phyloP scores from a whole-genome alignment of 306 rosid genomes.

The Canavalia ensiformis region DNA sequence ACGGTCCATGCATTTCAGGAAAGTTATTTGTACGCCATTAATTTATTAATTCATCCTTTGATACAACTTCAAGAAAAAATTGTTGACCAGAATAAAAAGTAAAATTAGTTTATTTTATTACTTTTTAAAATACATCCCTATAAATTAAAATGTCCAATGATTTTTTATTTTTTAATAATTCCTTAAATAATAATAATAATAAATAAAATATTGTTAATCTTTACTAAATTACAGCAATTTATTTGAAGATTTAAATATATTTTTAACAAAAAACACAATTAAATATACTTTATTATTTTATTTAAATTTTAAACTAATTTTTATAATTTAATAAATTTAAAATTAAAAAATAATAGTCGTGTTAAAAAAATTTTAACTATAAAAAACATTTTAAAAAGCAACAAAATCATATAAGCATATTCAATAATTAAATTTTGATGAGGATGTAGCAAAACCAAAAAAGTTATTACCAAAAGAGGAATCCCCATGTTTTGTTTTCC shows the following conservation, averaged over 20 bases:
- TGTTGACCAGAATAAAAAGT: neutral
- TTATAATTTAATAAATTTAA: neutral
- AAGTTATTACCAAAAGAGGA: neutral
- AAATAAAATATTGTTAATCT: neutral
- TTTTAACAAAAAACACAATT: neutral
- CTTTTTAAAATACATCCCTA: neutral
- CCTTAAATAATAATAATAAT: too few species aligned
- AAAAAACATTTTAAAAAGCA: neutral
- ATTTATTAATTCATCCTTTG: neutral
- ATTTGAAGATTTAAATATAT: neutral
- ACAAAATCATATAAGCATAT: neutral
- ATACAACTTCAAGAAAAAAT: slow-evolving; percentile 8
- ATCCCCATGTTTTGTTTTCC: slow-evolving; percentile 23
- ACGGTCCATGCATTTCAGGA: slow-evolving; percentile 10
- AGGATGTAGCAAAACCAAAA: neutral
- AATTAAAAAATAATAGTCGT: neutral
- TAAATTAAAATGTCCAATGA: neutral
- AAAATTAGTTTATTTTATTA: neutral
- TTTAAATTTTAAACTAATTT: neutral
- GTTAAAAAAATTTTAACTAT: neutral
- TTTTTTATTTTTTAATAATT: neutral
- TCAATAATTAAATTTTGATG: neutral
- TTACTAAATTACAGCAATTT: neutral
- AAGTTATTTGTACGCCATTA: neutral
- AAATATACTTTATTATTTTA: neutral